Evolutionary conservation across 306 rosid species (phyloP).

Genomic region (Canavalia gladiata): DNA sequence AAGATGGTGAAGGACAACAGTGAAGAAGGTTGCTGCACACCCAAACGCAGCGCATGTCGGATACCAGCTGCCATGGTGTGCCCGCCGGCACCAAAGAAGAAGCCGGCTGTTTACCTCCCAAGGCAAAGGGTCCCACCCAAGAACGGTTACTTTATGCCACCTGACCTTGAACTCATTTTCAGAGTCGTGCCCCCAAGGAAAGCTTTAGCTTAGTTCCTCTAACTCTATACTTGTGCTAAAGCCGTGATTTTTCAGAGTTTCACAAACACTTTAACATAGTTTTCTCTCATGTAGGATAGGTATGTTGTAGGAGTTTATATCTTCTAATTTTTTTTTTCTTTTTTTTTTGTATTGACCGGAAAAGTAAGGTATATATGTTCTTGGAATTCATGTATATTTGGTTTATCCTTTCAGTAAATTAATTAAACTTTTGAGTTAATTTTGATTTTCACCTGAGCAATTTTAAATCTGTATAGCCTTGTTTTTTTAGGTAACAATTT

Average conservation of each 20-base stretch:
- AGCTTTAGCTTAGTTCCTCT: conserved; percentile 21
- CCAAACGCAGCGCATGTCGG: conserved; percentile 44
- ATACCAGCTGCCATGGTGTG: conserved; percentile 47
- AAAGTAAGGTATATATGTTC: background rate
- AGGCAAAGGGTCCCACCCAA: conserved; percentile 50
- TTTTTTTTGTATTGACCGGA: background rate
- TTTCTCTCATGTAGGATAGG: background rate
- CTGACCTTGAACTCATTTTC: conserved; percentile 63
- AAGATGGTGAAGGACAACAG: conserved; percentile 23
- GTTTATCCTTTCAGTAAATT: background rate
- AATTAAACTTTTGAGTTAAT: background rate
- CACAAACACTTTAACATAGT: background rate
- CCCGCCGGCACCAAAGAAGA: conserved; percentile 65
- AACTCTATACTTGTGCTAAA: background rate
- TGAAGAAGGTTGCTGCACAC: conserved; percentile 59
- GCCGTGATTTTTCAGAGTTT: background rate
- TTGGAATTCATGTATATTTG: background rate
- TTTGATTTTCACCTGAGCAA: background rate
- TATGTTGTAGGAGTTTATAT: background rate
- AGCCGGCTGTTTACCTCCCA: background rate
- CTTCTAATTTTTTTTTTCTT: background rate
- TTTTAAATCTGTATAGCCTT: background rate
- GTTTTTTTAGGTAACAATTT: background rate
- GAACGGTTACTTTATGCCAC: conserved; percentile 55
- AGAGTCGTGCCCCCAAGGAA: conserved; percentile 1